Conservation (phyloP, 306 rosid species). For the Argentina anserina region DNA sequence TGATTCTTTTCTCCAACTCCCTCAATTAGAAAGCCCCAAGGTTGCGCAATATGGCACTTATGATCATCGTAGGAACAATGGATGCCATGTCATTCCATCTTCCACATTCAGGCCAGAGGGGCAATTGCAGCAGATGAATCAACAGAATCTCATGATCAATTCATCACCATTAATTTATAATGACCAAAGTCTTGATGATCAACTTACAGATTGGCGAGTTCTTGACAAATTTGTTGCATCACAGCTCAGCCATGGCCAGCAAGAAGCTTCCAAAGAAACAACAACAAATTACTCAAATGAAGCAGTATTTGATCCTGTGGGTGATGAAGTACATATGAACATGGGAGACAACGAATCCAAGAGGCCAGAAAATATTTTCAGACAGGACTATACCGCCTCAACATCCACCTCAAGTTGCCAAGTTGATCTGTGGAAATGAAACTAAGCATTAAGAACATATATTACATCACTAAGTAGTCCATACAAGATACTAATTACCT, state of each 20-base stretch:
- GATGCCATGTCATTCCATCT: conserved; percentile 29
- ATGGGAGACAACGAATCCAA: conserved; percentile 35
- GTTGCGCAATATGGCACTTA: conserved; percentile 29
- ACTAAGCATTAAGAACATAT: background rate
- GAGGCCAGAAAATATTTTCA: conserved; percentile 26
- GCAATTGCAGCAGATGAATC: conserved; percentile 24
- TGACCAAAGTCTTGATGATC: conserved; percentile 41
- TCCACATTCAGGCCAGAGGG: conserved; percentile 48
- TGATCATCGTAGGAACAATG: conserved; percentile 26
- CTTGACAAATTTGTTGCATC: conserved; percentile 80
- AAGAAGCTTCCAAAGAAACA: conserved; percentile 42
- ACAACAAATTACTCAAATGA: conserved; percentile 37
- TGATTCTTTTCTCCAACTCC: conserved; percentile 76
- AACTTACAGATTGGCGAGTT: conserved; percentile 69
- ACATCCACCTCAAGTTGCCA: conserved; percentile 64
- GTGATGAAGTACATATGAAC: conserved; percentile 27
- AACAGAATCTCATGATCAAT: conserved; percentile 27
- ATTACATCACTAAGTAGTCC: conserved; percentile 7
- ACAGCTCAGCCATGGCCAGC: conserved; percentile 57
- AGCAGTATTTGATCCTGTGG: conserved; percentile 35
- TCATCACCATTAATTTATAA: conserved; percentile 13
- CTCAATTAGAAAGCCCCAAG: conserved; percentile 73
- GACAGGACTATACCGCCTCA: conserved; percentile 49
- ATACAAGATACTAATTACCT: conserved; percentile 42
- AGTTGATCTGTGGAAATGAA: conserved; percentile 75